Base-by-base conservation (phyloP, 208 protist genomes). In the Wallacemonas sp. region DNA sequence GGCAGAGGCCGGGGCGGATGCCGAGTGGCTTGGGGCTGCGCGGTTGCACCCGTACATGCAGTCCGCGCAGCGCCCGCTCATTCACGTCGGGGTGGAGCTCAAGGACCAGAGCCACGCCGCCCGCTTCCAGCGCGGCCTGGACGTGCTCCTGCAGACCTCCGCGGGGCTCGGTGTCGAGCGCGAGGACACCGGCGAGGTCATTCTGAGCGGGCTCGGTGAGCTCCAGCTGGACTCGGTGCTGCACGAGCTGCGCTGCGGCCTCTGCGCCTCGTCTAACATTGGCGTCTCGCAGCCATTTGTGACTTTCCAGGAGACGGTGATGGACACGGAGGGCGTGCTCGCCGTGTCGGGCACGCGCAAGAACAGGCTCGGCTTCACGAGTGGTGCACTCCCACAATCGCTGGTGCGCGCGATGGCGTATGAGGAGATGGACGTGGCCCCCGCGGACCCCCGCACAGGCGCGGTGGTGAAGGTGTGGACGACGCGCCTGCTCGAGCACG, bases 211-310 rank as follows among this genome's bases (percentile, higher is more conserved):
- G 11, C 97, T 97, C 16, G 99, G 99, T 5, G 99, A 99, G 82
- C 70, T 99, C n/a, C 99, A 99, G 72, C 78, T 99, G 2, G 99
- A 99, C 79, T 98, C 93, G 32, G 91, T 98, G 1, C 73, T 99
- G 70, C 94, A 99, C 62, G 98, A 99, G 73, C 76, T 99, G 14
- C 84, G 99, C 18, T 73, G 74, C 33, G 76, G 55, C 4, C 77
- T 91, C 31, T 95, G 90, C 76, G 72, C 77, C 48, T 59, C 66
- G 16, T 74, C 81, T 1, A 69, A 68, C n/a, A 57, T 93, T 22
- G 81, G 82, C 11, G 52, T 96, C 11, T 94, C 97, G 28, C 98
- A 99, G 84, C 98, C 99, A 2, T 96, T 98, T 20, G 97, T 99
- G 0, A 77, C 85, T 16, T 99, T 99, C 66, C 89, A 79, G 16